Conservation (phyloP, 768 basidiomycete species). For the Panaeolus papilionaceus region DNA sequence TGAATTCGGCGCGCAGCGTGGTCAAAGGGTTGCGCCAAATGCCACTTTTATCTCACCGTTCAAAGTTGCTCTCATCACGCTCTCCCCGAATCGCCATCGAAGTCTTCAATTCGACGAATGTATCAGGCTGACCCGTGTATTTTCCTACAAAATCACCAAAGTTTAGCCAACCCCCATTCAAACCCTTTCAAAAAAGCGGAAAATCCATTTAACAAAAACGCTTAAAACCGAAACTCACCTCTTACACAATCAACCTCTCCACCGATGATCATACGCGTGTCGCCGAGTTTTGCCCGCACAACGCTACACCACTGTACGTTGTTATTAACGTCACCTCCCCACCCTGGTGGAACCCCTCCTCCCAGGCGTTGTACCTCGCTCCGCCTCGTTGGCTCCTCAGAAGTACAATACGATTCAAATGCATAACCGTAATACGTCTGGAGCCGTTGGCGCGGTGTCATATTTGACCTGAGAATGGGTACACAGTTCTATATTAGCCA, state of each 20-base stretch:
- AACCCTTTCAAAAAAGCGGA: neutral
- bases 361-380: constrained; percentile 25
- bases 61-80: constrained; percentile 75
- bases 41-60: constrained; percentile 59
- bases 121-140: constrained; percentile 66
- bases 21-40: constrained; percentile 14
- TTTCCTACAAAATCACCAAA: constrained; percentile 46
- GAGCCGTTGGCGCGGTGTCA: constrained; percentile 65
- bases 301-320: constrained; percentile 93
- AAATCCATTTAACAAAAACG: constrained; percentile 1
- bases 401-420: constrained; percentile 89
- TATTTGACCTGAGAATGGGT: constrained; percentile 56
- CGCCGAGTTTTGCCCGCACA: constrained; percentile 83
- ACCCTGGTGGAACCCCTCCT: constrained; percentile 51
- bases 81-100: constrained; percentile 71
- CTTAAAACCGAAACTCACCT: constrained; percentile 48
- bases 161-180: constrained; percentile 18
- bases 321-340: constrained; percentile 86
- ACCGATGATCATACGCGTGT: constrained; percentile 75
- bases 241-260: constrained; percentile 92
- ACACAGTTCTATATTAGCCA: constrained; percentile 1
- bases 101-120: constrained; percentile 88
- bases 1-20: constrained; percentile 17
- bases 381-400: constrained; percentile 32
- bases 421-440: constrained; percentile 87